Evolutionary conservation across 2,329 filamentous ascomycete genomes (phyloP).

Genomic region (Volutella citrinella): DNA sequence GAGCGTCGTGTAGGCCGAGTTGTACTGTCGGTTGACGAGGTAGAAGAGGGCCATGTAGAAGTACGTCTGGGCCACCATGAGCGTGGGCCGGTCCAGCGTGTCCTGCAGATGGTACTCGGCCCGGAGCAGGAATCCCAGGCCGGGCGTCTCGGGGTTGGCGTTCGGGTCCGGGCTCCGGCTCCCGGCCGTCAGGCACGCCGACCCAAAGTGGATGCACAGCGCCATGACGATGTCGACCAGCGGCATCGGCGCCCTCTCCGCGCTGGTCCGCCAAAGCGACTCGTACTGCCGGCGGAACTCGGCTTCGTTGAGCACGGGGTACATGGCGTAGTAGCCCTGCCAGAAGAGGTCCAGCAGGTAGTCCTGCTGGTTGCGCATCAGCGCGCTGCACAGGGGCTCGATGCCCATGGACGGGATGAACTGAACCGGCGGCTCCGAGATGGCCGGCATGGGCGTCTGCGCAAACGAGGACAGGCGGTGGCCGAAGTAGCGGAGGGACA

Average conservation of each 20-base stretch:
- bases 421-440: background rate
- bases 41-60: conserved; percentile 44
- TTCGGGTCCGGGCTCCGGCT: too few relatives aligned
- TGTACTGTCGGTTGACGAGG: conserved; percentile 9
- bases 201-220: conserved; percentile 47
- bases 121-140: conserved; percentile 39
- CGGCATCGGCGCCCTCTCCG: conserved; percentile 40
- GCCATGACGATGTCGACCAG: conserved; percentile 52
- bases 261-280: conserved; percentile 16
- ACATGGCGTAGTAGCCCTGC: conserved; percentile 41
- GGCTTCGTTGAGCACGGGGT: conserved; percentile 32
- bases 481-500: conserved; percentile 19
- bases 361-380: conserved; percentile 43
- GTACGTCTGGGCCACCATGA: conserved; percentile 45
- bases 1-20: conserved; percentile 16
- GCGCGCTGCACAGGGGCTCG: conserved; percentile 5
- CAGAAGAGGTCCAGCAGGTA: conserved; percentile 46
- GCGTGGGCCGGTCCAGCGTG: conserved; percentile 41
- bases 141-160: conserved; percentile 38
- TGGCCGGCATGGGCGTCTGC: conserved; percentile 5
- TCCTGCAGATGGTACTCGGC: conserved; percentile 39
- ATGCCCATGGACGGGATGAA: background rate
- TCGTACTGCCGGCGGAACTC: conserved; percentile 21
- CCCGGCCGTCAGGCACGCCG: conserved; percentile 19
- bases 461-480: conserved; percentile 18